Evolutionary conservation across 1,284 basidiomycete genomes (phyloP), one percentile per base, ranked within the genome.

Genomic region (Fomes fomentarius): DNA sequence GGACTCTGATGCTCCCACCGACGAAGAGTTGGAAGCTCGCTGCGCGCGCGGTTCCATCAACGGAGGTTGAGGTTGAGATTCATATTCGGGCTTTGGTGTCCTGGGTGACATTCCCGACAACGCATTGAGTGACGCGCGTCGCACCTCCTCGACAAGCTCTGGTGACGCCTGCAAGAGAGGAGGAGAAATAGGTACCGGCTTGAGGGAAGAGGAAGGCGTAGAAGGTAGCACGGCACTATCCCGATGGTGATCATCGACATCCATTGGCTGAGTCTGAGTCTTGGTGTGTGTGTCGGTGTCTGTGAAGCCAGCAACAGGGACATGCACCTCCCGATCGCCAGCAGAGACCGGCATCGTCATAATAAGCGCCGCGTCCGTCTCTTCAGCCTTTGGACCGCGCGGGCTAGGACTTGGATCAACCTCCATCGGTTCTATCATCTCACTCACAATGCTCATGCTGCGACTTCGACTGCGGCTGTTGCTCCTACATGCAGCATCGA

Each of bases 271-370:
- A 11, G 60, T 58, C 14, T n/a, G n/a, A n/a, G n/a, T n/a, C n/a
- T n/a, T n/a, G n/a, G n/a, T n/a, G n/a, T n/a, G n/a, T n/a, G n/a
- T n/a, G n/a, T 55, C 51, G 22, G 54, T 12, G 21, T 53, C 58
- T 14, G 63, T 37, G 46, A 65, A 64, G 4, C 66, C 66, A 10
- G 63, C 68, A 7, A 69, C 65, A 17, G 65, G 66, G 0, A 69
- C 63, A 40, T 69, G 68, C 11, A 69, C 66, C 53, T 67, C 58
- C 31, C 56, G 55, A 14, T 57, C 49, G 7, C 66, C 85, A 76
- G 87, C 74, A 26, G 54, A 46, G 22, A 66, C 61, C 7, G 62
- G 60, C 34, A 63, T 52, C 25, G 60, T 66, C 44, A 66, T 42
- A n/a, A 22, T 35, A 33, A 48, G 42, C n/a, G 47, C 74, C 11